These are phyloP conservation scores for Tulasnella sp. DNA, from an alignment of 768 basidiomycete species.

Conservation along the genomic window DNA sequence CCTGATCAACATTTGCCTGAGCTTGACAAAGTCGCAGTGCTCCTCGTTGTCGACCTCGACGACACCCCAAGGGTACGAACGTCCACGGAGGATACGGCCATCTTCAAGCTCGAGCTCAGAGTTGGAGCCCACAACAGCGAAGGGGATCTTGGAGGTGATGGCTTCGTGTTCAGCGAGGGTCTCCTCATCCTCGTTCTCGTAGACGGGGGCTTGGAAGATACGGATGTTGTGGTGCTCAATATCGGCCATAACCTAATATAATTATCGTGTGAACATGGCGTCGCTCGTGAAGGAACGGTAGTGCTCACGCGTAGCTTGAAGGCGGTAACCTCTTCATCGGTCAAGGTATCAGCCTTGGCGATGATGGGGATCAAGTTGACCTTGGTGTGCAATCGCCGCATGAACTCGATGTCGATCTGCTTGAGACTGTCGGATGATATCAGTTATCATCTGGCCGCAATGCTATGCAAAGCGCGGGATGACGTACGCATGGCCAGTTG, in stretches of 20 bases:
- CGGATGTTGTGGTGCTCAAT: slow-evolving; percentile 95
- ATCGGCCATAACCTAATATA: slow-evolving; percentile 78
- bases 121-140: slow-evolving; percentile 97
- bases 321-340: slow-evolving; percentile 88
- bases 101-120: slow-evolving; percentile 77
- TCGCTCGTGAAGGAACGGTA: not conserved
- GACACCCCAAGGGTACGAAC: slow-evolving; percentile 97
- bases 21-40: slow-evolving; percentile 99
- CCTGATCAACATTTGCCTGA: slow-evolving; percentile 98
- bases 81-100: slow-evolving; percentile 91
- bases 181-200: slow-evolving; percentile 99
- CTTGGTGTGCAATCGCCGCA: slow-evolving; percentile 94
- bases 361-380: slow-evolving; percentile 99
- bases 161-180: slow-evolving; percentile 96
- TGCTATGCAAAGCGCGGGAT: not conserved
- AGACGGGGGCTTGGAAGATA: slow-evolving; percentile 97
- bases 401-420: slow-evolving; percentile 98
- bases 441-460: not conserved
- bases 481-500: slow-evolving; percentile 94
- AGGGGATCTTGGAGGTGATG: slow-evolving; percentile 98
- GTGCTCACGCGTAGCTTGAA: slow-evolving; percentile 87
- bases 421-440: slow-evolving; percentile 65
- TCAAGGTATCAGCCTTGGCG: slow-evolving; percentile 97
- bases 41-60: slow-evolving; percentile 99
- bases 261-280: slow-evolving; percentile 17